Base-by-base conservation (phyloP, 1,284 basidiomycete genomes). In the Cutaneotrichosporon sp. region DNA sequence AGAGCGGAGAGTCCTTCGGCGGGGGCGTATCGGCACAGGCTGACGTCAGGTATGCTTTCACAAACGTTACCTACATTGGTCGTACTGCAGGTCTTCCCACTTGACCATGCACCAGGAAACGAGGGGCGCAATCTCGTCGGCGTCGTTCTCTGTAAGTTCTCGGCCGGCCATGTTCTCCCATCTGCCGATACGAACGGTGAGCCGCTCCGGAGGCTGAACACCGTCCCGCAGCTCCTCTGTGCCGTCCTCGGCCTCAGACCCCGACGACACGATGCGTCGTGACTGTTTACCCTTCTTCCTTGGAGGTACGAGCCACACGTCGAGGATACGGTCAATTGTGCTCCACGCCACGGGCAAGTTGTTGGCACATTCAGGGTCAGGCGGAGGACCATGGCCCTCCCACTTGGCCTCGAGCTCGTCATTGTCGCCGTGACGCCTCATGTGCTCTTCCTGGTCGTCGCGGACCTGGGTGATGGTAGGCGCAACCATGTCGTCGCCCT, bases 51-150 rank as follows among this genome's bases (percentile, higher is more conserved):
- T 39, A 58, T 80, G 55, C 52, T 30, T 30, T 30, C 7, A n/a
- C n/a, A n/a, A n/a, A 7, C 26, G 26, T 30, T 9, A 40, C 38
- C 20, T 21, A 90, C 90, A 84, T 76, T 91, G 84, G 33, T 91
- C 88, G 61, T 97, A 96, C 23, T 86, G 84, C 40, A 94, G 78
- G 61, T 93, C 90, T 35, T 85, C 79, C 90, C 91, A 97, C 73
- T 96, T 97, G 61, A 90, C 65, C 37, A 64, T 65, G 40, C 62
- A 66, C 74, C 74, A 76, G 3, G 64, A 65, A 5, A 75, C 65
- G 35, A 61, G 46, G 0, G 56, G 55, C 0, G 67, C 65, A 15
- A 90, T 81, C 39, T 80, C 72, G 22, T 81, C 76, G 17, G 83
- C 80, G 61, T 87, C 79, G 2, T 80, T 73, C 43, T 76, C 69